Evolutionary conservation across 2,329 filamentous ascomycete species (phyloP).

Genomic region (Aspergillus ustus): DNA sequence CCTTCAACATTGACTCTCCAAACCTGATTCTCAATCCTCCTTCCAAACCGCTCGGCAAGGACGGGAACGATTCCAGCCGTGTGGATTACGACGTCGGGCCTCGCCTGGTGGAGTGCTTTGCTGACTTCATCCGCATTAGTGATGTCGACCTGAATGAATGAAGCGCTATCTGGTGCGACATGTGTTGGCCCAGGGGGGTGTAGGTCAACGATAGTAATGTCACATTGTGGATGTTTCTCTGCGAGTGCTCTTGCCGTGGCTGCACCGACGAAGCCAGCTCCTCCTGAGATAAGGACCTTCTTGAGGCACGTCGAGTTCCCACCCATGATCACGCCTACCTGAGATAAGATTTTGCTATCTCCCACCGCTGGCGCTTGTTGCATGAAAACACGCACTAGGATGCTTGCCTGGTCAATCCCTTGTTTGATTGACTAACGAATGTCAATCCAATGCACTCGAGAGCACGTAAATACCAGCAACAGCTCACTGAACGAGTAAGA

Average conservation of each 20-base stretch:
- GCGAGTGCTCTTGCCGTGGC: slow-evolving; percentile 43
- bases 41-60: slow-evolving; percentile 42
- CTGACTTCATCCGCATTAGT: slow-evolving; percentile 33
- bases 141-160: slow-evolving; percentile 41
- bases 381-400: not conserved
- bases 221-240: slow-evolving; percentile 42
- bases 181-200: slow-evolving; percentile 35
- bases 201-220: slow-evolving; percentile 43
- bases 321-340: slow-evolving; percentile 17
- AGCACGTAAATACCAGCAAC: not conserved
- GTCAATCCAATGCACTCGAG: not conserved
- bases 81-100: slow-evolving; percentile 58
- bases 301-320: slow-evolving; percentile 16
- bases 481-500: not conserved
- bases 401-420: not conserved
- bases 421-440: not conserved
- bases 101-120: slow-evolving; percentile 43
- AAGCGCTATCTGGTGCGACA: slow-evolving; percentile 29
- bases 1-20: slow-evolving; percentile 60
- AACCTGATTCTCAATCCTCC: slow-evolving; percentile 44
- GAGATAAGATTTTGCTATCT: not conserved
- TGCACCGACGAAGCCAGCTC: slow-evolving; percentile 46
- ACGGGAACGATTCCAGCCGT: slow-evolving; percentile 55
- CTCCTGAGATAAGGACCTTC: slow-evolving; percentile 43
- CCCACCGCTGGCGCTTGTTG: not conserved